Evolutionary conservation across 2,329 filamentous ascomycete genomes (phyloP).

Genomic region (Raffaelea deltoideospora): DNA sequence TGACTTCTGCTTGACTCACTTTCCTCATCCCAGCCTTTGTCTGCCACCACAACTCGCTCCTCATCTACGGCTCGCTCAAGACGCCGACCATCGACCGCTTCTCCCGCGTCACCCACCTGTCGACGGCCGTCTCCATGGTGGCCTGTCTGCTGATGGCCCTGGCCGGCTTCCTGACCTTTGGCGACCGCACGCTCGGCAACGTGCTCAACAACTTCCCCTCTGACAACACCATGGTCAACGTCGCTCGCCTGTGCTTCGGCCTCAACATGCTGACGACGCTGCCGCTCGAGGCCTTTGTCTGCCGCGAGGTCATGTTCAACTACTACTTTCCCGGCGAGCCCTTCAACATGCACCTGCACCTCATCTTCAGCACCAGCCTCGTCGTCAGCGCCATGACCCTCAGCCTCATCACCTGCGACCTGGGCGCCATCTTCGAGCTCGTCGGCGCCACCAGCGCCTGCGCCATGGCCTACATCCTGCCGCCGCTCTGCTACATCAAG

Average conservation of each 20-base stretch:
- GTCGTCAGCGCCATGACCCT: constrained; percentile 66
- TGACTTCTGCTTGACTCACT: not conserved
- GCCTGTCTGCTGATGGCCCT: constrained; percentile 83
- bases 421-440: constrained; percentile 88
- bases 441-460: constrained; percentile 92
- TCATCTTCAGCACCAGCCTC: constrained; percentile 71
- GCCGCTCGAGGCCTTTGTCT: constrained; percentile 93
- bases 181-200: constrained; percentile 82
- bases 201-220: constrained; percentile 94
- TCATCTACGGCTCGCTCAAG: constrained; percentile 91
- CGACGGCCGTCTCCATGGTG: constrained; percentile 76
- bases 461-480: constrained; percentile 86
- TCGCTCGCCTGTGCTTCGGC: constrained; percentile 88
- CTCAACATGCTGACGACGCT: constrained; percentile 98
- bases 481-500: constrained; percentile 90
- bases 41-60: constrained; percentile 83
- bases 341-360: constrained; percentile 69
- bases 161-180: constrained; percentile 82
- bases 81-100: constrained; percentile 95
- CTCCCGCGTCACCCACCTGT: constrained; percentile 82
- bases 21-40: constrained; percentile 36
- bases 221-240: constrained; percentile 84
- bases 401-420: constrained; percentile 76
- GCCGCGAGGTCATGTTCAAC: constrained; percentile 87
- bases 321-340: constrained; percentile 57